Percentiles rank a stretch among this genome's conserved stretches.
phyloP scores from a whole-genome alignment of 345 rosid genomes.

The Populus tremula region DNA sequence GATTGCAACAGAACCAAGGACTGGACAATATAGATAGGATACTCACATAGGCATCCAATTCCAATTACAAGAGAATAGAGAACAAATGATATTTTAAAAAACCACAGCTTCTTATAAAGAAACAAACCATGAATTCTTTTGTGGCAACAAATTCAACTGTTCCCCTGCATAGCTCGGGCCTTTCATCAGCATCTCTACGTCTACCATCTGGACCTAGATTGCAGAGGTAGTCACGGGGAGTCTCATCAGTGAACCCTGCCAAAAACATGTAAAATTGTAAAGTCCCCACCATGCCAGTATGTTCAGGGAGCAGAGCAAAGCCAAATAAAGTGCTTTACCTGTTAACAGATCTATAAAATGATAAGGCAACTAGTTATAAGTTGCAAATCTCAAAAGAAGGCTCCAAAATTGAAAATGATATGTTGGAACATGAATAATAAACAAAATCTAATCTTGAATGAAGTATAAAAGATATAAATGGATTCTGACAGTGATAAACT shows the following conservation, averaged over 20 bases:
- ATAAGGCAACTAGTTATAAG: neutral
- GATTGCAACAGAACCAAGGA: neutral
- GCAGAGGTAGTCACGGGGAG: constrained; percentile 86
- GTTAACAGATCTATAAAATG: neutral
- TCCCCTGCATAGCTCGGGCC: constrained; percentile 95
- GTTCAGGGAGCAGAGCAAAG: constrained; percentile 5
- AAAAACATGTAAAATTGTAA: constrained; percentile 7
- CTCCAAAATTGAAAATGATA: neutral
- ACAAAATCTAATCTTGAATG: neutral
- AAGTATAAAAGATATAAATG: neutral
- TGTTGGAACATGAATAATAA: neutral
- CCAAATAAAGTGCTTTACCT: neutral
- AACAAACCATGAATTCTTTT: constrained; percentile 86
- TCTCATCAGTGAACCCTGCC: constrained; percentile 76
- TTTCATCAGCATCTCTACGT: constrained; percentile 92
- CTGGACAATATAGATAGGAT: neutral
- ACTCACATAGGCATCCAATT: neutral
- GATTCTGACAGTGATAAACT: neutral
- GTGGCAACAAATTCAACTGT: constrained; percentile 91
- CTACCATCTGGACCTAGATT: constrained; percentile 89
- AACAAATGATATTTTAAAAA: neutral
- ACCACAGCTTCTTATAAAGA: neutral
- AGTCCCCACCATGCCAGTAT: constrained; percentile 7
- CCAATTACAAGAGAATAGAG: neutral
- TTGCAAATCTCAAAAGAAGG: neutral